Base-by-base conservation (phyloP, 257 asterid genomes). In the Penstemon newberryi region DNA sequence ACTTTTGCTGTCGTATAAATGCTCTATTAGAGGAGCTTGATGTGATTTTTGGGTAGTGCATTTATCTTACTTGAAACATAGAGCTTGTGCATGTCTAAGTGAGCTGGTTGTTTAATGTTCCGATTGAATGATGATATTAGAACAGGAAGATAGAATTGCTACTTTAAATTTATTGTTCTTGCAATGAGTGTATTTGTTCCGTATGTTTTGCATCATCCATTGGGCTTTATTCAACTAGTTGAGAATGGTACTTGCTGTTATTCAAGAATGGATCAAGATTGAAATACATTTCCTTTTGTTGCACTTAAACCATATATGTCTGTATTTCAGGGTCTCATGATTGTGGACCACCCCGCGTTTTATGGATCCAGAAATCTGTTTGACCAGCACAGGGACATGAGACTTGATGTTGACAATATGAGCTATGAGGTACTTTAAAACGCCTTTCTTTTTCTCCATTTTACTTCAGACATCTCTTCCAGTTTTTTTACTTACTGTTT, bases 341-440 rank as follows among this genome's bases (percentile, higher is more conserved):
- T 66, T 65, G 69, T 63, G 68, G 87, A 80, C 8, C 89, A 67
- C 51, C 52, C 91, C 42, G 70, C 85, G 47, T 56, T 64, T 12
- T 65, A 82, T 69, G 97, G 89, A 55, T 77, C 89, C 61, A 71
- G 96, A 82, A 58, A 77, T 65, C 70, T 66, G 50, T 45, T 79
- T 50, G 96, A 90, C 80, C 94, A 84, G 68, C 91, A 90, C 71
- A 85, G 87, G 73, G 88, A 82, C 70, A 78, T 90, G 97, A 83
- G 90, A 70, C 92, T 90, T 38, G 97, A 88, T 77, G 75, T 86
- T 7, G 97, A 90, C 73, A 78, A 80, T 53, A 86, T 90, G 97
- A 80, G 87, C 81, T 90, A 90, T 52, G 97, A 90, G 97, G 96
- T 90, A 55, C 70, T 51, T 50, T 57, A 3, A 46, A 41, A 40